A percentile compares a stretch with the other conserved stretches of the same genome.
Evolutionary conservation across 176 grass and related monocot species (phyloP).

Genomic region (Lolium rigidum): DNA sequence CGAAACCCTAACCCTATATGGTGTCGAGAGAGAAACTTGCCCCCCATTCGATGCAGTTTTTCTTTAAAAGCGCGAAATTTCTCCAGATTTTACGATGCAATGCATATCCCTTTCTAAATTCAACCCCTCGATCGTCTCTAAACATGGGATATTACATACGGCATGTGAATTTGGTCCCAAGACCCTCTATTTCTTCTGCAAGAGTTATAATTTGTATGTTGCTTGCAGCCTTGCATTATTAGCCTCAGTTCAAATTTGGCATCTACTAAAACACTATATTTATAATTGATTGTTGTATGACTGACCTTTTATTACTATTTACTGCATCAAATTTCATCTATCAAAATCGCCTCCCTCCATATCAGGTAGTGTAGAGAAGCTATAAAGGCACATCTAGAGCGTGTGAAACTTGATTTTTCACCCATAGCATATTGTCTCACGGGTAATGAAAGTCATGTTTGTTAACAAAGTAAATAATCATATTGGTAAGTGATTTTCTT

Average conservation of each 20-base stretch:
- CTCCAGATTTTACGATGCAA: too few species aligned
- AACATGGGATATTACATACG: too few species aligned
- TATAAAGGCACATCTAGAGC: conserved; percentile 76
- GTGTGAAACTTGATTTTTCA: conserved; percentile 27
- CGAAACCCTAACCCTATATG: too few species aligned
- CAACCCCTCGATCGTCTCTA: too few species aligned
- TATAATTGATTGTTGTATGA: not conserved
- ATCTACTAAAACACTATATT: not conserved
- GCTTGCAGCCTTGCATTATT: not conserved
- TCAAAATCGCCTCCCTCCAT: conserved; percentile 7
- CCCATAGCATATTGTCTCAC: not conserved
- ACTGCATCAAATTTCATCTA: conserved; percentile 1
- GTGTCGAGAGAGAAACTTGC: too few species aligned
- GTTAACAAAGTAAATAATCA: too few species aligned
- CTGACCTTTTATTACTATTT: not conserved
- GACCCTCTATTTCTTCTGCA: too few species aligned
- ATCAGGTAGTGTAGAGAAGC: conserved; percentile 80
- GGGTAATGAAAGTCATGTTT: not conserved
- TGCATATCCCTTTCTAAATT: too few species aligned
- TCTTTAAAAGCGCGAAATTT: too few species aligned
- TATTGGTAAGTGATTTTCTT: too few species aligned
- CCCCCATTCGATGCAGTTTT: too few species aligned
- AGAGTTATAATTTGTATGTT: not conserved
- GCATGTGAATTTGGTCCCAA: too few species aligned
- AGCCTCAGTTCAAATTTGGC: not conserved